Evolutionary conservation across 192 early-diverging fungal species (phyloP).

Genomic region (Phycomyces nitens): DNA sequence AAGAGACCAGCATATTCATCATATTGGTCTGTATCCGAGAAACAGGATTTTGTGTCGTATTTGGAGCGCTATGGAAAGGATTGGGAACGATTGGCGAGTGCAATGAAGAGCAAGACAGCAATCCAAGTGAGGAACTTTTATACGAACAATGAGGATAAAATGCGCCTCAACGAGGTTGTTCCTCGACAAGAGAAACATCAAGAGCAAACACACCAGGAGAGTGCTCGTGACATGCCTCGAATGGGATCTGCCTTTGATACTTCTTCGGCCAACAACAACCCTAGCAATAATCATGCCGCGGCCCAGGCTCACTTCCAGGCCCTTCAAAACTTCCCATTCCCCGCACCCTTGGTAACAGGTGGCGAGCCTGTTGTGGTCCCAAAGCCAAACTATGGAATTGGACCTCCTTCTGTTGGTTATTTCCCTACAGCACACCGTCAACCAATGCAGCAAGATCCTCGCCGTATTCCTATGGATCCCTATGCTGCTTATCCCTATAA

Average conservation of each 20-base stretch:
- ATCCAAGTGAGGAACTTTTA: slow-evolving; percentile 86
- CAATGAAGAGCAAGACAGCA: slow-evolving; percentile 72
- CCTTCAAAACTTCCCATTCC: slow-evolving; percentile 23
- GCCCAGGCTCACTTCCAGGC: slow-evolving; percentile 23
- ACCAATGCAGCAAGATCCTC: not conserved
- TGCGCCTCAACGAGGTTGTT: slow-evolving; percentile 27
- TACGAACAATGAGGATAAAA: slow-evolving; percentile 50
- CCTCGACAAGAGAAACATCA: not conserved
- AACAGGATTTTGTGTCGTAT: slow-evolving; percentile 64
- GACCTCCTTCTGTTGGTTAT: slow-evolving; percentile 5
- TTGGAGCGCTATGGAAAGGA: slow-evolving; percentile 62
- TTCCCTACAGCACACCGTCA: slow-evolving; percentile 7
- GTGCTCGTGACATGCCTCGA: slow-evolving; percentile 15
- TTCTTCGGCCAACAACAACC: not conserved
- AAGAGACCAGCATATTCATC: slow-evolving; percentile 59
- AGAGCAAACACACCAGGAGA: not conserved
- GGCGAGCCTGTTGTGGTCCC: too few species aligned
- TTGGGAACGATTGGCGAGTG: slow-evolving; percentile 74
- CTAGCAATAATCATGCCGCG: not conserved
- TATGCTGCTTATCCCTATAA: slow-evolving; percentile 7
- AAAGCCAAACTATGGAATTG: not conserved
- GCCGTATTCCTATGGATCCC: not conserved
- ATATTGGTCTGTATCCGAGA: slow-evolving; percentile 87
- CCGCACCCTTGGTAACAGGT: slow-evolving; percentile 10
- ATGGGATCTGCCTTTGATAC: slow-evolving; percentile 23